phyloP scores from a whole-genome alignment of 129 eudicot genomes.

The Heracleum sosnowskyi region DNA sequence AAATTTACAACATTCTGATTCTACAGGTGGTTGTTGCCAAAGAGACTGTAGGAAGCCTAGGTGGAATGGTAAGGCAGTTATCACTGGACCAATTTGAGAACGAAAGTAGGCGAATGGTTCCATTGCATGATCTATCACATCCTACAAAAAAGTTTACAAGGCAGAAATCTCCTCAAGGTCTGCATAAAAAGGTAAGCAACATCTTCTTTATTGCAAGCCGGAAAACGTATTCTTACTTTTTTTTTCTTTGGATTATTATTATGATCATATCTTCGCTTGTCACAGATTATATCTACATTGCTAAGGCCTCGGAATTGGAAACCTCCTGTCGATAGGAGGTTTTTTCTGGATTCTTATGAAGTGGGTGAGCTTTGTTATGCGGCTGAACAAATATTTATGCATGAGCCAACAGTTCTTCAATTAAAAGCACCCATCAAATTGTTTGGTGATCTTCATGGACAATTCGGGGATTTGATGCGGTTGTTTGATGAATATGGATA shows the following conservation, averaged over 20 bases:
- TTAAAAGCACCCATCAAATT: constrained; percentile 91
- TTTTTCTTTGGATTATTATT: background rate
- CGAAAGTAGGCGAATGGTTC: constrained; percentile 89
- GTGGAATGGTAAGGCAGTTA: constrained; percentile 88
- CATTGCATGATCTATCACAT: constrained; percentile 54
- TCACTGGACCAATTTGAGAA: constrained; percentile 96
- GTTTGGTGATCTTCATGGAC: constrained; percentile 98
- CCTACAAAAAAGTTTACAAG: constrained; percentile 60
- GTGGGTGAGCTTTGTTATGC: constrained; percentile 98
- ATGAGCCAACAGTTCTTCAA: constrained; percentile 92
- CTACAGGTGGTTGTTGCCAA: constrained; percentile 95
- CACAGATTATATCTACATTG: constrained; percentile 72
- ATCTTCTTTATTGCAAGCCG: background rate
- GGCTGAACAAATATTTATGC: constrained; percentile 97
- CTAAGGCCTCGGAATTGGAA: constrained; percentile 96
- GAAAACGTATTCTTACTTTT: background rate
- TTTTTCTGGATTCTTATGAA: constrained; percentile 93
- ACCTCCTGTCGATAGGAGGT: constrained; percentile 78
- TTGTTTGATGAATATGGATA: constrained; percentile 95
- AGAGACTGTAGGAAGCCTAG: constrained; percentile 89
- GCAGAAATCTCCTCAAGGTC: constrained; percentile 95
- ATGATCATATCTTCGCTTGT: constrained; percentile 10
- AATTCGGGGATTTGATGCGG: constrained; percentile 96
- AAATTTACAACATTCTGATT: constrained; percentile 3
- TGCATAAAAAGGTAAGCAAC: constrained; percentile 76